Evolutionary conservation across 176 grass and related monocot species (phyloP).

Genomic region (Oryza glumipatula): DNA sequence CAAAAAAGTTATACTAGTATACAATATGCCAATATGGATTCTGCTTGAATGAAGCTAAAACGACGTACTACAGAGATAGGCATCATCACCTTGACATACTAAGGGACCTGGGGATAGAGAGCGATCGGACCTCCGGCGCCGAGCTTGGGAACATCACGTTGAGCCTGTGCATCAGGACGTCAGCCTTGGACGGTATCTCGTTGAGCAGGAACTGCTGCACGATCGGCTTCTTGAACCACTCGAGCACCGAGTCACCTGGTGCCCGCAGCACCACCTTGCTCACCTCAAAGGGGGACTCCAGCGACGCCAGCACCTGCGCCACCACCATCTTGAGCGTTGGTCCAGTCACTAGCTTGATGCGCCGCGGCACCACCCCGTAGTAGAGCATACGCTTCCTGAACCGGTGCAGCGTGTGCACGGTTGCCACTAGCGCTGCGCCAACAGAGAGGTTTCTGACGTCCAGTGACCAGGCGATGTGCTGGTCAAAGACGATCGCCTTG

Average conservation of each 20-base stretch:
- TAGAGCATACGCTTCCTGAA: constrained; percentile 99
- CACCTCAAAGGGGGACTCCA: constrained; percentile 87
- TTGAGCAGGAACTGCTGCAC: constrained; percentile 99
- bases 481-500: constrained; percentile 95
- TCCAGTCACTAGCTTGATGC: constrained; percentile 93
- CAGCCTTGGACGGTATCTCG: constrained; percentile 88
- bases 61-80: not conserved
- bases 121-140: constrained; percentile 65
- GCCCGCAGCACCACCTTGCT: constrained; percentile 91
- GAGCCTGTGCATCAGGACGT: constrained; percentile 94
- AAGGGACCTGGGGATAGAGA: constrained; percentile 66
- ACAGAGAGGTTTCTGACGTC: constrained; percentile 77
- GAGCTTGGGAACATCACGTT: constrained; percentile 93
- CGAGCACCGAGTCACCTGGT: constrained; percentile 66
- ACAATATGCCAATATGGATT: constrained; percentile 38
- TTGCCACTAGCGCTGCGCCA: constrained; percentile 68
- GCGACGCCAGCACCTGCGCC: constrained; percentile 64
- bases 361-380: constrained; percentile 81
- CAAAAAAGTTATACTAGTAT: constrained; percentile 16
- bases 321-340: constrained; percentile 90
- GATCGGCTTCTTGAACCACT: constrained; percentile 97
- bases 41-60: not conserved
- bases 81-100: constrained; percentile 57
- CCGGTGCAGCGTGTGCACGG: constrained; percentile 81
- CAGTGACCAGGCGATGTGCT: constrained; percentile 96